phyloP scores from a whole-genome alignment of 169 alveolate species.

The Cryptosporidium baileyi region DNA sequence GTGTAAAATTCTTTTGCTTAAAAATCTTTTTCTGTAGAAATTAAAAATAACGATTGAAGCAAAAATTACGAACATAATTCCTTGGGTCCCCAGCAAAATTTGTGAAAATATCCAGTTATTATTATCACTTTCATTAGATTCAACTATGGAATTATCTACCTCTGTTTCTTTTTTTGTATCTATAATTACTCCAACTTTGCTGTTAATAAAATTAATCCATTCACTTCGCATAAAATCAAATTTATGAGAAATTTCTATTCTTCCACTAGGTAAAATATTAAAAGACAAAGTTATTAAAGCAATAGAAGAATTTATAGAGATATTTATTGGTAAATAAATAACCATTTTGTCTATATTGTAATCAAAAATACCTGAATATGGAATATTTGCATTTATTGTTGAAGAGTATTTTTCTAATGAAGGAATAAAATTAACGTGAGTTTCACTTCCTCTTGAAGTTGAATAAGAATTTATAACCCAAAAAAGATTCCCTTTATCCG shows the following conservation, averaged over 20 bases:
- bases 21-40: slow-evolving; percentile 19
- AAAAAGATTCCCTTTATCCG: slow-evolving; percentile 27
- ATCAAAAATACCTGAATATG: slow-evolving; percentile 35
- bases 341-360: slow-evolving; percentile 7
- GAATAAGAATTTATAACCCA: slow-evolving; percentile 34
- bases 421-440: not conserved
- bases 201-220: slow-evolving; percentile 4
- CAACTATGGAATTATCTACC: not conserved
- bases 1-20: slow-evolving; percentile 17
- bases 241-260: not conserved
- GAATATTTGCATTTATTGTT: not conserved
- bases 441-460: slow-evolving; percentile 17
- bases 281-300: slow-evolving; percentile 1
- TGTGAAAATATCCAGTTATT: slow-evolving; percentile 1
- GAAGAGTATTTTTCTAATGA: not conserved
- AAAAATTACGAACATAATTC: not conserved
- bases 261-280: slow-evolving; percentile 14
- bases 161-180: not conserved
- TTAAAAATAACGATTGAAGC: not conserved
- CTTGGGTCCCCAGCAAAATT: slow-evolving; percentile 9
- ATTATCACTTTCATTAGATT: no score
- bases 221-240: slow-evolving; percentile 2
- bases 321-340: slow-evolving; percentile 20
- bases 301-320: slow-evolving; percentile 3
- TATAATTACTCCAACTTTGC: not conserved